Evolutionary conservation across 163 green algal genomes (phyloP).

Genomic region (Coccomyxa subellipsoidea): DNA sequence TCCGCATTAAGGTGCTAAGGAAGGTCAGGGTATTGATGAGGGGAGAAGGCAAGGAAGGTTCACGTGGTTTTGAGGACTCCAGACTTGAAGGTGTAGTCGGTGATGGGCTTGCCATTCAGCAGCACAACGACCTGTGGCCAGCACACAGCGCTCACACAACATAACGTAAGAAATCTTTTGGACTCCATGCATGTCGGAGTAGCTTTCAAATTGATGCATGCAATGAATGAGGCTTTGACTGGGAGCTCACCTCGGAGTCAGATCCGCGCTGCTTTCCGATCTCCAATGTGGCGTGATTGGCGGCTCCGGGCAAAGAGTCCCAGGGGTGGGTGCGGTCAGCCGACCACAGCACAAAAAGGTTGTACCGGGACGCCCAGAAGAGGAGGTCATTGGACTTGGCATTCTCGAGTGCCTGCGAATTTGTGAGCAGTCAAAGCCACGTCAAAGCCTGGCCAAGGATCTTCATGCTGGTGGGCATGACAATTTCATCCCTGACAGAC

Average conservation of each 20-base stretch:
- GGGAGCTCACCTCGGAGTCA: background rate
- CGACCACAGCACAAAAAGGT: constrained; percentile 28
- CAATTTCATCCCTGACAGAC: too few relatives aligned
- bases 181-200: too few relatives aligned
- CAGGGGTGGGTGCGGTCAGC: constrained; percentile 24
- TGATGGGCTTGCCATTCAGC: constrained; percentile 19
- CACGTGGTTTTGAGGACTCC: constrained; percentile 12
- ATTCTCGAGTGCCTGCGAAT: constrained; percentile 12
- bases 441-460: too few relatives aligned
- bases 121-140: constrained; percentile 14
- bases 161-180: too few relatives aligned
- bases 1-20: too few relatives aligned
- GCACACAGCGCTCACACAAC: background rate
- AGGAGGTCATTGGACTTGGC: constrained; percentile 17
- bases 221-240: too few relatives aligned
- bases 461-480: too few relatives aligned
- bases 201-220: background rate
- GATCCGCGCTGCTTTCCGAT: constrained; percentile 19
- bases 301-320: constrained; percentile 8
- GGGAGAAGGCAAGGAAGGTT: background rate
- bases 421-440: too few relatives aligned
- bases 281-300: background rate
- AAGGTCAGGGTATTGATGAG: background rate
- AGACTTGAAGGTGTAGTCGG: constrained; percentile 15
- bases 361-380: constrained; percentile 22